Base-by-base conservation (phyloP, 2,329 filamentous ascomycete genomes). In the Aspergillus versicolor region DNA sequence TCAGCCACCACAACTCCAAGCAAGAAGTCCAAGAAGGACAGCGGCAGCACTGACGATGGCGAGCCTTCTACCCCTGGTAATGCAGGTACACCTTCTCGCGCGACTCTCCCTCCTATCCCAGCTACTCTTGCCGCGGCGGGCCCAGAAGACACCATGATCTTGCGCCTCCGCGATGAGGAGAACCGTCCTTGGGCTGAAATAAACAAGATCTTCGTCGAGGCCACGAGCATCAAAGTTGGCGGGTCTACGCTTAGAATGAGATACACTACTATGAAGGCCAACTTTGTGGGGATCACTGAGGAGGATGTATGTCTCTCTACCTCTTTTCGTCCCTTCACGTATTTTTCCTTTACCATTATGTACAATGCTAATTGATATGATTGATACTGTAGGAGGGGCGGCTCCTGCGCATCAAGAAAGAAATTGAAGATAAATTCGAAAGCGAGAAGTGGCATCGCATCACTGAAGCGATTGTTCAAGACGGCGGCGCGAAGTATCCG, bases 351-450 rank as follows among this genome's bases (percentile, higher is more conserved):
- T 37, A 13, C 15, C 27, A 37, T 37, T 37, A 37, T 7, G 15
- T 13, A 3, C 15, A n/a, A n/a, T 37, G 34, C 12, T 42, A 17
- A 42, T 12, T 42, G 40, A 27, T 55, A 53, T 22, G 13, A 46
- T 54, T 12, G 22, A 8, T 38, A 7, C 6, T 13, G 34, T 50
- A 72, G 70, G 70, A 69, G 45, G 58, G 58, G 4, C 65, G 57
- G 8, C 57, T 78, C 21, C 50, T 77, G 3, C 59, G 70, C 40
- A 62, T 66, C 21, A 78, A 78, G 58, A 69, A 68, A 43, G 69
- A 75, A 12, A 62, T 78, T 21, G 76, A 79, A 54, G 68, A 69
- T 4, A 69, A 69, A 42, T 75, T 76, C 50, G 71, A 75, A 50
- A 58, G 53, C 22, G 69, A 73, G 40, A 77, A 77, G 56, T 79